These are phyloP conservation scores for Amphibolis antarctica DNA, from an alignment of 106 monocot species.

Conservation along the genomic window DNA sequence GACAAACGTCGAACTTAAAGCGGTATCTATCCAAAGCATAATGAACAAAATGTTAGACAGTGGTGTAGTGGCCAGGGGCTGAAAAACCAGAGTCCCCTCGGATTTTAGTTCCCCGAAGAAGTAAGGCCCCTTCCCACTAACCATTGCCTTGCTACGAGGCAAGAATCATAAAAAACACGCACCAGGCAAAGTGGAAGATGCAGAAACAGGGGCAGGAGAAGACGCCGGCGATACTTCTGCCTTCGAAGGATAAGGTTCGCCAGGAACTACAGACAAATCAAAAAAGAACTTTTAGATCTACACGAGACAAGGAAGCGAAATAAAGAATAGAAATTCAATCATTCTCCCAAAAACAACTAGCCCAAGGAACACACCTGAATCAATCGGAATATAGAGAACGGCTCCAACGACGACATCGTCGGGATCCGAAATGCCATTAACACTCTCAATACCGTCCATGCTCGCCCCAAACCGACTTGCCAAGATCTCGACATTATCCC, in stretches of 20 bases:
- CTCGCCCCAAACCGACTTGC: conserved; percentile 85
- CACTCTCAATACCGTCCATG: conserved; percentile 85
- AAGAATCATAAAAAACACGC: not conserved
- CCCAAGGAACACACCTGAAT: conserved; percentile 42
- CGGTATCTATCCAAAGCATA: too few species aligned
- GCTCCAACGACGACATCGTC: conserved; percentile 27
- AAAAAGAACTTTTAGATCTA: not conserved
- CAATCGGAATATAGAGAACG: conserved; percentile 79
- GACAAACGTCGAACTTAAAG: too few species aligned
- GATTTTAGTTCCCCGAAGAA: too few species aligned
- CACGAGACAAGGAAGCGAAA: not conserved
- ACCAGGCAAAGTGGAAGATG: conserved; percentile 29
- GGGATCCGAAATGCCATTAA: conserved; percentile 57
- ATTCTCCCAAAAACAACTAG: not conserved
- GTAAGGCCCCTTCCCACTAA: too few species aligned
- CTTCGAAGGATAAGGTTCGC: conserved; percentile 37
- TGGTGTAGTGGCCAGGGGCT: too few species aligned
- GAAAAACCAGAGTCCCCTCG: too few species aligned
- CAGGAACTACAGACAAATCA: conserved; percentile 37
- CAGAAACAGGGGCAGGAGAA: conserved; percentile 36
- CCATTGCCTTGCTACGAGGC: too few species aligned
- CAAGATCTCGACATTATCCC: conserved; percentile 63
- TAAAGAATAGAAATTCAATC: not conserved
- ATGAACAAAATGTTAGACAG: too few species aligned
- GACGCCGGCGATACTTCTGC: conserved; percentile 28